Percentiles rank a stretch among this genome's conserved stretches.
Evolutionary conservation across 1,139 yeast species (phyloP).

Genomic region (Geotrichum bryndzae): DNA sequence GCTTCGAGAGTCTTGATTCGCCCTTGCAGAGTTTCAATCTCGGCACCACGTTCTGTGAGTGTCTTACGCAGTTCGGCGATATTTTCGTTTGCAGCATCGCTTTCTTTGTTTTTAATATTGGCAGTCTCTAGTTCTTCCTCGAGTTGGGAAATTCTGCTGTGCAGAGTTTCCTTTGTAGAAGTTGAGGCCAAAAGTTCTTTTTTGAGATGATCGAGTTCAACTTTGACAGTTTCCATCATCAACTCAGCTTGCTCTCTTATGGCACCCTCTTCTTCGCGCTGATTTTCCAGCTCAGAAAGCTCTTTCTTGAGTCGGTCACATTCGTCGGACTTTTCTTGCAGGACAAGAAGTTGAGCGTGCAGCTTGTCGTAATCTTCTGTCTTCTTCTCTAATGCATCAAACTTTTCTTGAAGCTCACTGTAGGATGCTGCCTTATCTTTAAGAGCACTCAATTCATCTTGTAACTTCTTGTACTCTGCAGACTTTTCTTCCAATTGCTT

Average conservation of each 20-base stretch:
- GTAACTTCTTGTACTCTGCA: background rate
- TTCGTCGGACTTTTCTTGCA: background rate
- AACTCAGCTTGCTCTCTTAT: background rate
- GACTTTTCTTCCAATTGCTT: background rate
- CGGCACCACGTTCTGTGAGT: background rate
- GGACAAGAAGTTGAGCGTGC: background rate
- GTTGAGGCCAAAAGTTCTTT: background rate
- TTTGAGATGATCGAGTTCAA: background rate
- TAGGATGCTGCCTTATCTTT: background rate
- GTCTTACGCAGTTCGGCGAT: background rate
- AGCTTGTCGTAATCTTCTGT: background rate
- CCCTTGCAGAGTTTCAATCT: background rate
- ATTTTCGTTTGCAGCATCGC: background rate
- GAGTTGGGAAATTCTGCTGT: background rate
- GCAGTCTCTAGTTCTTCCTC: background rate
- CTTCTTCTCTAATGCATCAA: background rate
- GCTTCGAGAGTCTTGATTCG: background rate
- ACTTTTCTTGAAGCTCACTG: background rate
- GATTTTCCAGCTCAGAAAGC: background rate
- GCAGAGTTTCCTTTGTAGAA: background rate
- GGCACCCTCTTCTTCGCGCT: background rate
- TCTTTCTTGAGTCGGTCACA: background rate
- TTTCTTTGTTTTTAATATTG: background rate
- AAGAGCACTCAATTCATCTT: background rate
- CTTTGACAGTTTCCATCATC: background rate